Base-by-base conservation (phyloP, 208 protist species). In the Trypanosoma lewisi region DNA sequence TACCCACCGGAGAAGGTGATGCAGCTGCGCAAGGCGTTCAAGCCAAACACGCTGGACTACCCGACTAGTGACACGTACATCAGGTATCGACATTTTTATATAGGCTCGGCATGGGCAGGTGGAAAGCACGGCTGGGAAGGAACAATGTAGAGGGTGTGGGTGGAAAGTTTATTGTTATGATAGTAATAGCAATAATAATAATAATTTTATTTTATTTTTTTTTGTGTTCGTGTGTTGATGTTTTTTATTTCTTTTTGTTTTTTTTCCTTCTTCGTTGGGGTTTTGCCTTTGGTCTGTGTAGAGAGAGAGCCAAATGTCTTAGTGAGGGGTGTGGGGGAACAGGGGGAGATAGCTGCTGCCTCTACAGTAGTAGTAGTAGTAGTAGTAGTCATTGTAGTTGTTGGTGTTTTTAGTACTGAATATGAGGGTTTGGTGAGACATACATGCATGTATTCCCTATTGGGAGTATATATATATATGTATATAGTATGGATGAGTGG, bases 21-120 rank as follows among this genome's bases (percentile, higher is more conserved):
- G 44, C 27, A 83, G 41, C 78, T 93, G 65, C 85, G 89, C 53
- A 87, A 89, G 72, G 67, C 44, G 36, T 95, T 93, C 57, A 91
- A 91, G 73, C 87, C 87, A 6, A 91, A 80, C 70, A 89, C 82
- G 8, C 60, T 94, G 6, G 87, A 94, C 69, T 91, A 91, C 74
- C 87, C 87, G 17, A 94, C 87, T 39, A 85, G 82, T 19, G 87
- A 94, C 48, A 89, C 82, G 17, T 94, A 94, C 71, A 85, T 91
- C 23, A 75, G 87, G 34, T 94, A 94, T 66, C 68, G 82, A 30
- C 84, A 94, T 59, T 87, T 81, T 67, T 94, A 94, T 62, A 74
- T 91, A 37, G 81, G 81, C 21, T 73, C 78, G 16, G 71, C 80
- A 39, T 93, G 86, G 86, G 68, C 76, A 70, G 56, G 69, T 19